Percentiles rank a stretch among this genome's conserved stretches.
Conservation (phyloP, 169 alveolate species). For the Plasmodium reichenowi region DNA sequence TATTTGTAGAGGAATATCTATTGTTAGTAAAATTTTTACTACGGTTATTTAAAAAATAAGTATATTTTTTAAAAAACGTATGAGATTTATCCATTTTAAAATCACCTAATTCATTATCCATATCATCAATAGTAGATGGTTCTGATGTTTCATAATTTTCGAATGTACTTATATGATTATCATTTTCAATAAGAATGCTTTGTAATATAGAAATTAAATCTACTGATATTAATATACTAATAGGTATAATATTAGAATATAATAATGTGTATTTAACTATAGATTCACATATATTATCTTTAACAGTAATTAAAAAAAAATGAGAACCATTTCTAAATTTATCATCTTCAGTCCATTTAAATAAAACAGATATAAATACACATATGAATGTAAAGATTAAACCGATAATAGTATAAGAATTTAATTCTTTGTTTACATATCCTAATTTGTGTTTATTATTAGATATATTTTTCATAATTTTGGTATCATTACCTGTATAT, state of each 20-base stretch:
- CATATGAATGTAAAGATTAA: slow-evolving; percentile 38
- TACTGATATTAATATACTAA: slow-evolving; percentile 58
- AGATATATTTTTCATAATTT: slow-evolving; percentile 81
- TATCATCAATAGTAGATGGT: slow-evolving; percentile 22
- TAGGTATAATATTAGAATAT: slow-evolving; percentile 66
- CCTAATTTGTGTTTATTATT: slow-evolving; percentile 79
- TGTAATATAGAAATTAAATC: slow-evolving; percentile 69
- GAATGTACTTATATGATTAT: slow-evolving; percentile 57
- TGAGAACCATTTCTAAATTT: slow-evolving; percentile 56
- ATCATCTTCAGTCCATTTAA: slow-evolving; percentile 77
- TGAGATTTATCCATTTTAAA: slow-evolving; percentile 41
- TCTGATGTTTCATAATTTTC: slow-evolving; percentile 70
- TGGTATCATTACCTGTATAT: slow-evolving; percentile 87
- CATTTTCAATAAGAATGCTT: slow-evolving; percentile 66
- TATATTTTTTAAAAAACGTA: slow-evolving; percentile 70
- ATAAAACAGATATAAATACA: slow-evolving; percentile 70
- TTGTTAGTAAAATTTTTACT: slow-evolving; percentile 24
- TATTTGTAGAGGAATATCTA: slow-evolving; percentile 19
- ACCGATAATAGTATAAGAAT: slow-evolving; percentile 76
- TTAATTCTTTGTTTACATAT: slow-evolving; percentile 79
- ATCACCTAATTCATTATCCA: slow-evolving; percentile 11
- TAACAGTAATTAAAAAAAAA: slow-evolving; percentile 42
- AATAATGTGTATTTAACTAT: slow-evolving; percentile 51
- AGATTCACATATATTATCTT: slow-evolving; percentile 58
- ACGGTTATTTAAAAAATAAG: slow-evolving; percentile 39